Base-by-base conservation (phyloP, 768 basidiomycete species). In the Mycena venus region DNA sequence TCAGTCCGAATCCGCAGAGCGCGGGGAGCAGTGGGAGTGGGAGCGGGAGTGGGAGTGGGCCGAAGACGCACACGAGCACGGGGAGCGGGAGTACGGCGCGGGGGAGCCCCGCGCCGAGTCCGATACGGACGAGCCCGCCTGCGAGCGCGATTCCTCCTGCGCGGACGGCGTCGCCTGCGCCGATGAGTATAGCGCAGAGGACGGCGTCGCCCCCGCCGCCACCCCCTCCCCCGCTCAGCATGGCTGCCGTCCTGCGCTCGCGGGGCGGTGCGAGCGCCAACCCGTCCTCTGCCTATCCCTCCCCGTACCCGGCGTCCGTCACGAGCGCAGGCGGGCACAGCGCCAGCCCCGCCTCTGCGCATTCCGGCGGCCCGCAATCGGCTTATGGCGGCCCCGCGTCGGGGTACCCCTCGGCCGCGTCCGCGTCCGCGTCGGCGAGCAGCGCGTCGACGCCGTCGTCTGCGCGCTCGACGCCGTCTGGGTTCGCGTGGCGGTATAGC, bases 161-260 rank as follows among this genome's bases (percentile, higher is more conserved):
- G 36, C 51, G 61, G 14, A 19, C 47, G 7, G 14, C 14, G 8
- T 42, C 53, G 31, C 42, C 25, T 4, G 36, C 59, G 11, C 32
- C 21, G 68, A 32, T n/a, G n/a, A n/a, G n/a, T n/a, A n/a, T n/a
- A n/a, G 12, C 12, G 25, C 29, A 19, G 59, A n/a, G 42, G 34
- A n/a, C 23, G 14, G n/a, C n/a, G 23, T 31, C 62, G n/a, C 71
- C 74, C 17, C 71, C 75, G 25, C 71, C 75, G 29, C 72, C 72
- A 12, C 63, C 72, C 8, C 75, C 75, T 40, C 75, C 75, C 3
- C 68, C 69, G 72, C 55, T 77, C 36, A 74, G 60, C 65, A 77
- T 77, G 75, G 27, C 56, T 15, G 72, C 75, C 3, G 65, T 71
- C 49, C 38, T 77, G 25, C 49, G 36, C 8, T 65, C 69, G 51